Evolutionary conservation across 208 protist genomes (phyloP), one percentile per base, ranked within the genome.

Genomic region (Acanthamoeba lenticulata): DNA sequence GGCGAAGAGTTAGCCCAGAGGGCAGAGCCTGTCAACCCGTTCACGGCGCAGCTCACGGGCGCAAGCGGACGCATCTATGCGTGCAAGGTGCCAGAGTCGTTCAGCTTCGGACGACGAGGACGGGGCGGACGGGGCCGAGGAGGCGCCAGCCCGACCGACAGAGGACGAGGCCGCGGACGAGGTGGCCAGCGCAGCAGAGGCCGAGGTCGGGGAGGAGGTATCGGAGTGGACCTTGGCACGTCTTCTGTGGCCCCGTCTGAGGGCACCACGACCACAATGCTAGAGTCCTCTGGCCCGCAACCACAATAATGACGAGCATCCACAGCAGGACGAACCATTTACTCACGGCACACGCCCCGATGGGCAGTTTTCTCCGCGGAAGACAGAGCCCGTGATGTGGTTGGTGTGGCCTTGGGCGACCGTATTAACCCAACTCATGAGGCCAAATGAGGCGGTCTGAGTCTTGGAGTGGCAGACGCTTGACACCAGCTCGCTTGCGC

Each of bases 41-140:
- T 83, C 44, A 83, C 72, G 7, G 72, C 72, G 72, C 72, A 83
- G 72, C 44, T 83, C 40, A 27, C 44, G 69, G 34, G 38, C 13
- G 72, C 27, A 15, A 47, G 72, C 24, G 72, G 72, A 6, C 72
- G 72, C 34, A 13, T 47, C 40, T 83, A 83, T 15, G 24, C 72
- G 34, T 83, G 72, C 1, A 83, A 83, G 72, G 72, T 83, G 34
- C 72, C 72, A 13, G 72, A 83, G 5, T 52, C 72, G 27, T 83
- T 83, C 34, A 83, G 40, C 72, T 83, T 83, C 11, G 72, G 72
- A 4, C 38, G 72, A 11, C n/a, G 72, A n/a, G n/a, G n/a, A n/a
- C n/a, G n/a, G n/a, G n/a, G n/a, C n/a, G 38, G 40, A 4, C 69
- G 40, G 6, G 52, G 52, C 6, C 52, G 52, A n/a, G n/a, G n/a